Base-by-base conservation (phyloP, 257 asterid species). In the Scutellaria baicalensis region DNA sequence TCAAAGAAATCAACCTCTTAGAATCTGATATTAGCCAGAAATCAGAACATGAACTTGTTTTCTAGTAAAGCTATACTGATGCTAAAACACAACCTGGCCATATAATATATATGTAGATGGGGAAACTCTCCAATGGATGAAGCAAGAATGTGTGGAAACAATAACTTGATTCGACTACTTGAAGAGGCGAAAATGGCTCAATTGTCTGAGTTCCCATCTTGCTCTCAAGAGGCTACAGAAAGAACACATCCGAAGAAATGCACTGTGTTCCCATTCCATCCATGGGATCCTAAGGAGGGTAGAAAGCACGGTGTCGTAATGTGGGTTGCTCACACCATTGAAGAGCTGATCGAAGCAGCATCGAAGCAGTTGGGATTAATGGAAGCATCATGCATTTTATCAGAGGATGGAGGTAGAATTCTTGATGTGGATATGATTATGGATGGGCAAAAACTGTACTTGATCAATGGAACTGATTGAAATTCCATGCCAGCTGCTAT, bases 331-430 rank as follows among this genome's bases (percentile, higher is more conserved):
- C 56, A 33, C 48, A 82, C 84, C 52, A 84, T 88, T 0, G 95
- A 80, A 74, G 96, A 85, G 78, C 91, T 92, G 33, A 82, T 84
- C 38, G 50, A 66, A 78, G 71, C 69, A 27, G 97, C 91, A 38
- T 69, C 86, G 4, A 64, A 75, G 43, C 79, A 84, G 57, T 82
- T 92, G 20, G 71, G 82, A 13, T 8, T 82, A 61, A 23, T 78
- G 17, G 80, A 77, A 5, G 79, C 79, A 39, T 75, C 75, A 6
- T 84, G 79, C 79, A 61, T 92, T 70, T 73, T 90, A 66, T 75
- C 98, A 11, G 97, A 92, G 80, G 98, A 92, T 69, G 98, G 85
- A 33, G 98, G 96, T n/a, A 84, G 71, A 81, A 83, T 92, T 72
- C 13, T 83, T 14, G 95, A 90, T 50, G 82, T 71, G 14, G 86